Evolutionary conservation across 1,139 yeast genomes (phyloP).

Genomic region (Yamadazyma conglobata): DNA sequence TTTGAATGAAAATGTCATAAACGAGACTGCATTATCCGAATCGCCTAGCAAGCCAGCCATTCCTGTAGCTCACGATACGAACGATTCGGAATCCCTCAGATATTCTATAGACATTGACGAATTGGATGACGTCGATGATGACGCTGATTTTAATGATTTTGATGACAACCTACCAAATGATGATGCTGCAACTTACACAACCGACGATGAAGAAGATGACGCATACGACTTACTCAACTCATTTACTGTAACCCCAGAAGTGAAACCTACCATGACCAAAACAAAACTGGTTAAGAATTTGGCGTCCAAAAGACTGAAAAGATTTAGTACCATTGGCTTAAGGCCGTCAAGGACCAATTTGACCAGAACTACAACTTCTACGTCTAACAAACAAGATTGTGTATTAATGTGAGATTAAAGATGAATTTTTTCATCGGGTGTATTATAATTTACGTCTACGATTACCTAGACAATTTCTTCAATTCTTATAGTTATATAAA

Average conservation of each 20-base stretch:
- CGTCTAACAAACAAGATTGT: conserved; percentile 12
- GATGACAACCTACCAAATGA: not conserved
- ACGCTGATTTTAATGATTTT: conserved; percentile 16
- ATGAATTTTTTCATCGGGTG: too few relatives aligned
- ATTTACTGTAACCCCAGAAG: conserved; percentile 7
- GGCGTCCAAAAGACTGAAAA: conserved; percentile 6
- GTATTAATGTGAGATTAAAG: conserved; percentile 7
- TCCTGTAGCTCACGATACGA: too few relatives aligned
- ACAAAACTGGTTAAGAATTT: not conserved
- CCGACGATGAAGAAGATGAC: conserved; percentile 11
- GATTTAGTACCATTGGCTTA: conserved; percentile 7
- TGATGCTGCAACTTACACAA: not conserved
- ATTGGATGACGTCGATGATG: conserved; percentile 8
- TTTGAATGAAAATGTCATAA: too few relatives aligned
- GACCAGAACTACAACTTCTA: conserved; percentile 4
- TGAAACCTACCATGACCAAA: conserved; percentile 1
- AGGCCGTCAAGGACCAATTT: conserved; percentile 5
- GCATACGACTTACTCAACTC: conserved; percentile 14
- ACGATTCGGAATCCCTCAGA: too few relatives aligned
- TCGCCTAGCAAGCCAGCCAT: too few relatives aligned
- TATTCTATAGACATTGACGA: conserved; percentile 10
- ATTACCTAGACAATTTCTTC: too few relatives aligned
- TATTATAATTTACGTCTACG: too few relatives aligned
- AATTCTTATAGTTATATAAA: too few relatives aligned
- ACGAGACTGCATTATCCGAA: too few relatives aligned